Evolutionary conservation across 2,329 filamentous ascomycete species (phyloP).

Genomic region (Myriosclerotinia curreyana): DNA sequence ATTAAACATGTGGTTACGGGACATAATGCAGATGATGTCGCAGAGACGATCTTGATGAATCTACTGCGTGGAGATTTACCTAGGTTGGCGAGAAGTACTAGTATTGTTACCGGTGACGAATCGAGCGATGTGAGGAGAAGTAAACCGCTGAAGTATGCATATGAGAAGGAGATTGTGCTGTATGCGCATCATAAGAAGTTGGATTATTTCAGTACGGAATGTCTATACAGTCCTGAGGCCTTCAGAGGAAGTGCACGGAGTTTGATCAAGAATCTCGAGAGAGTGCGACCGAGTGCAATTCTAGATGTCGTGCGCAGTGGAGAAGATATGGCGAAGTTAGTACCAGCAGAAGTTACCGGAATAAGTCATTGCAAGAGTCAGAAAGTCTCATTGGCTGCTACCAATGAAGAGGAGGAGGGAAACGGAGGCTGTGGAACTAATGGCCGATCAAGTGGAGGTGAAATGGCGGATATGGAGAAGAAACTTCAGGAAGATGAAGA

Average conservation of each 20-base stretch:
- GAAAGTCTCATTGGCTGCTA: conserved; percentile 39
- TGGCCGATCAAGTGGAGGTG: conserved; percentile 64
- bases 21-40: conserved; percentile 96
- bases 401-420: conserved; percentile 46
- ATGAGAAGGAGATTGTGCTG: conserved; percentile 97
- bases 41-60: conserved; percentile 98
- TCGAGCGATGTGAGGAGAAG: conserved; percentile 89
- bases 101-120: conserved; percentile 75
- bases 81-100: conserved; percentile 81
- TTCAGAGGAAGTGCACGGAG: conserved; percentile 89
- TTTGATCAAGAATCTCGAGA: conserved; percentile 92
- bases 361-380: conserved; percentile 49
- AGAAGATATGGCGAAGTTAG: conserved; percentile 92
- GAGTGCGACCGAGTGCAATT: conserved; percentile 89
- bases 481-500: conserved; percentile 63
- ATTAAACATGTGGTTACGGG: conserved; percentile 95
- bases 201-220: conserved; percentile 98
- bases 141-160: conserved; percentile 96
- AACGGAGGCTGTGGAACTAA: conserved; percentile 74
- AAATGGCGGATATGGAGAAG: conserved; percentile 81
- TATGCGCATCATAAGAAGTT: conserved; percentile 96
- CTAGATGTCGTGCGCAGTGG: conserved; percentile 92
- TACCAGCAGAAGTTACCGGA: conserved; percentile 57
- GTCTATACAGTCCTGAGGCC: conserved; percentile 95
- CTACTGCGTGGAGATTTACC: conserved; percentile 86